These are phyloP conservation scores for Trichosphaerium sp. DNA, from an alignment of 78 protist genomes.

Conservation along the genomic window DNA sequence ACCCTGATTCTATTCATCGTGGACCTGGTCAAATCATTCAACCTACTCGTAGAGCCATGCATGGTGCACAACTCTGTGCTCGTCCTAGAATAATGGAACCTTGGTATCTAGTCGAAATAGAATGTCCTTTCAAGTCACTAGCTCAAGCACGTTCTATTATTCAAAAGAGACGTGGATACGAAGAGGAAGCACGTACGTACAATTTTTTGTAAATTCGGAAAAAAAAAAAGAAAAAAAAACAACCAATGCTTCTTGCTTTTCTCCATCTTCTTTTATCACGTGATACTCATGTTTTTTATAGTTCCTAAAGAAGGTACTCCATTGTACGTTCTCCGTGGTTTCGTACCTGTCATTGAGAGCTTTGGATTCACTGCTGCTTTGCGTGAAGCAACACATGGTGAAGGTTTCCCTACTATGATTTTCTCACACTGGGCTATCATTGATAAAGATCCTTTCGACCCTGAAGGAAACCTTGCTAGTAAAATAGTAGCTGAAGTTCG, in stretches of 20 bases:
- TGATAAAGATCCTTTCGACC: constrained; percentile 20
- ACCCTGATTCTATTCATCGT: constrained; percentile 57
- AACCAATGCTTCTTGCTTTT: no score
- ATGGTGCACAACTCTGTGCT: constrained; percentile 37
- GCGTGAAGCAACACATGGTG: constrained; percentile 71
- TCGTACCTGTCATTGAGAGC: constrained; percentile 83
- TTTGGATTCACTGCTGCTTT: constrained; percentile 79
- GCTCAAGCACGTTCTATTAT: no score
- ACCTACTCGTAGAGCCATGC: constrained; percentile 17
- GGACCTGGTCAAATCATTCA: constrained; percentile 58
- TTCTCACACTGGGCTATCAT: constrained; percentile 80
- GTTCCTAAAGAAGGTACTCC: constrained; percentile 13
- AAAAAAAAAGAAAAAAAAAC: no score
- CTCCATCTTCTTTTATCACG: no score
- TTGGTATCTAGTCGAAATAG: constrained; percentile 25
- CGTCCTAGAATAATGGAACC: constrained; percentile 53
- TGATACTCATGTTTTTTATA: background rate
- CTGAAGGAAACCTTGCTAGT: background rate
- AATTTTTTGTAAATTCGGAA: no score
- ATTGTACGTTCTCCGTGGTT: constrained; percentile 40
- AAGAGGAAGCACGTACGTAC: no score
- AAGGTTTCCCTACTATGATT: constrained; percentile 83
- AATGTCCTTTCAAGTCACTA: no score
- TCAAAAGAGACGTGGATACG: no score
- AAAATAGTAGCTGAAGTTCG: constrained; percentile 22